phyloP scores from a whole-genome alignment of 148 eudicot species.

The Mesembryanthemum crystallinum region DNA sequence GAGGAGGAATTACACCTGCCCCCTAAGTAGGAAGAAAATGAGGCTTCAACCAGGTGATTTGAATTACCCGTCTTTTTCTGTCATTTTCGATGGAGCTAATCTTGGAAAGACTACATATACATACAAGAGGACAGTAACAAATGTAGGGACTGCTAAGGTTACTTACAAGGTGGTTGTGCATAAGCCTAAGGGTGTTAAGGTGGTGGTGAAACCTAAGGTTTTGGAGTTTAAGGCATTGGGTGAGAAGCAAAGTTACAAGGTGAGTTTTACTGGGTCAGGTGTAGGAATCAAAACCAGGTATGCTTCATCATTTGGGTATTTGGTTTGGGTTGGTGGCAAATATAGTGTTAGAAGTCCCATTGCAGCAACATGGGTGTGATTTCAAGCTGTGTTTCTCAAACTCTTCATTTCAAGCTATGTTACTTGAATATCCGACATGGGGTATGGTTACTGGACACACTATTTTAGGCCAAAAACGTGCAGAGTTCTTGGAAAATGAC shows the following conservation, averaged over 20 bases:
- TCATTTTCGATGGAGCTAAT: slow-evolving; percentile 29
- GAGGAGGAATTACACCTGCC: slow-evolving; percentile 46
- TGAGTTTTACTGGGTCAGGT: slow-evolving; percentile 38
- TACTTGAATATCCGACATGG: too few species aligned
- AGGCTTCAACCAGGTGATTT: slow-evolving; percentile 51
- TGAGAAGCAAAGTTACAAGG: slow-evolving; percentile 47
- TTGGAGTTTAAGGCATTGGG: slow-evolving; percentile 39
- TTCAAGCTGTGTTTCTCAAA: neutral
- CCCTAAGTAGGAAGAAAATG: slow-evolving; percentile 24
- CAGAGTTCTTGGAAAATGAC: neutral
- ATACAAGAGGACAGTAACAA: slow-evolving; percentile 52
- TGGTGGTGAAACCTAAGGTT: slow-evolving; percentile 44
- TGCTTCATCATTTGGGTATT: slow-evolving; percentile 43
- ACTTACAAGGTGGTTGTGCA: slow-evolving; percentile 38
- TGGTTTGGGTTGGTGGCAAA: slow-evolving; percentile 41
- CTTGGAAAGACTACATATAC: slow-evolving; percentile 25
- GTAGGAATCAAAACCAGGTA: slow-evolving; percentile 21
- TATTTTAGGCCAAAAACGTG: neutral
- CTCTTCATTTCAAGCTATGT: too few species aligned
- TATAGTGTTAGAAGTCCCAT: slow-evolving; percentile 59
- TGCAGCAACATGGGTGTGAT: slow-evolving; percentile 50
- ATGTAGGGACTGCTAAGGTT: slow-evolving; percentile 46
- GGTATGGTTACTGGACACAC: too few species aligned
- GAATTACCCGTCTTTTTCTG: slow-evolving; percentile 70
- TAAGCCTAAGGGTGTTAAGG: slow-evolving; percentile 47